Base-by-base conservation (phyloP, 2,329 filamentous ascomycete species). In the Trichoderma oligosporum region DNA sequence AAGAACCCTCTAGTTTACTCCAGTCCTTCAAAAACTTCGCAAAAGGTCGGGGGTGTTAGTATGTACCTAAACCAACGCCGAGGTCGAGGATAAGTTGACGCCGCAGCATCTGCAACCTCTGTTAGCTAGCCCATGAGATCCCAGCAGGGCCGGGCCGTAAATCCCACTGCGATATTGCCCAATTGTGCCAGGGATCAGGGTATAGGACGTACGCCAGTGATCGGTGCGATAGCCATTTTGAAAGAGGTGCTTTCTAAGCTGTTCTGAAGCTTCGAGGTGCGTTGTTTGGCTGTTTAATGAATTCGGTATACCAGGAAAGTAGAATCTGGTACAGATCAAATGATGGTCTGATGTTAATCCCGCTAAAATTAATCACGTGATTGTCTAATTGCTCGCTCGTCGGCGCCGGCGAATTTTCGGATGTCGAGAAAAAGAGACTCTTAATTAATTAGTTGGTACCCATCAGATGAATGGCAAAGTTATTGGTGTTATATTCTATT, bases 31-130 rank as follows among this genome's bases (percentile, higher is more conserved):
- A 12, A n/a, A 36, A 22, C 52, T 38, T 18, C 35, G 22, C 41
- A 24, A 11, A 22, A 24, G 16, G 29, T 16, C 24, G 18, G 8
- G 8, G 44, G 39, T 56, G 35, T 2, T 16, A 39, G 46, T n/a
- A 46, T 80, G 61, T 76, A 84, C 81, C 80, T 59, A 84, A 74
- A 62, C 74, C 79, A 68, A 84, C 77, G 58, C 73, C 67, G 60
- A 84, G 74, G 68, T 84, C 82, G 63, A 78, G 69, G 67, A 84
- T 75, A 70, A 84, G 79, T 70, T 76, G 75, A 71, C 80, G 77
- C 73, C 80, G 80, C 72, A 84, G 78, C 78, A 84, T 84, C 82
- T 84, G 65, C 55, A 39, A 16, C 29, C 14, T 20, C 14, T 45
- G 60, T 58, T 54, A 60, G 56, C 56, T 46, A 20, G n/a, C 36